Base-by-base conservation (phyloP, 805 yeast genomes). In the Wickerhamiella lipophila region DNA sequence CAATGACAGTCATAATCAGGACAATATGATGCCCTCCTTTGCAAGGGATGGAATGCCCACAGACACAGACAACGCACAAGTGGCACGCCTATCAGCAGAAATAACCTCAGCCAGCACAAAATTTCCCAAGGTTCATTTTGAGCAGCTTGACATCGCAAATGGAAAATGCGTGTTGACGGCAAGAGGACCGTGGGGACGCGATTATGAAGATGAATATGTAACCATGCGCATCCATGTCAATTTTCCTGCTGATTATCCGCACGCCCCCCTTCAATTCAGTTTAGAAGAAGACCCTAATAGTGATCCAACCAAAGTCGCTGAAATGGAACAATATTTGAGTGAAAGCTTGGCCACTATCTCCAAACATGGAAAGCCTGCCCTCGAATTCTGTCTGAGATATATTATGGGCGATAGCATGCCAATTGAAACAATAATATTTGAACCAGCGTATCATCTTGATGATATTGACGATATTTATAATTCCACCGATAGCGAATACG, bases 21-120 rank as follows among this genome's bases (percentile, higher is more conserved):
- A 35, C 16, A 34, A 25, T 3, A 16, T 34, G 26, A 6, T 34
- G 32, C 49, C 51, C 7, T 39, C 30, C 13, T 43, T 49, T 21
- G 8, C 48, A 9, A 12, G 40, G n/a, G 44, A 78, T 0, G 66
- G 35, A 8, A 47, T 43, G 21, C 53, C 52, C 13, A 52, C 50
- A 2, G 52, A 30, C 2, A 12, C 21, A 12, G 47, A 39, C 2
- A 40, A 51, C 18, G 73, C 50, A 21, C 46, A 39, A 9, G 46
- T 39, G 6, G 42, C 29, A 4, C 21, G 25, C 5, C 64, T 89
- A 22, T 96, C 95, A 6, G 96, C 88, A 63, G 98, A 89, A 63
- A 87, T 92, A 1, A 81, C 94, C 54, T 69, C 76, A 15, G 86
- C 87, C 6, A 94, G 95, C 2, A 87, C 81, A 56, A 84, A 83